Evolutionary conservation across 2,329 filamentous ascomycete species (phyloP), one percentile per base, ranked within the genome.

Genomic region (Karstenula rhodostoma): DNA sequence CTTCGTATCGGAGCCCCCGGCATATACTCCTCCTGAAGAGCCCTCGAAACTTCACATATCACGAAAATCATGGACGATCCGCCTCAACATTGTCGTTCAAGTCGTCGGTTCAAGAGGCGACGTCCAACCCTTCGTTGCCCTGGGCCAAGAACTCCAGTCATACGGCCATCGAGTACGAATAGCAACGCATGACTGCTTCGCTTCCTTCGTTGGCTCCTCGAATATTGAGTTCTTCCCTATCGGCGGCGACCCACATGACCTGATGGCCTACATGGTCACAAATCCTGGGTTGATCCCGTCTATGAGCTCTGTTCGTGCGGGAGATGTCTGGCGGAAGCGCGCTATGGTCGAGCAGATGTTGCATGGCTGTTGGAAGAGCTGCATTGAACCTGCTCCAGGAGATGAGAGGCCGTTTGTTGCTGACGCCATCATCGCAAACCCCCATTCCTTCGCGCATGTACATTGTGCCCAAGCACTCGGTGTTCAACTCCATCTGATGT

Each of bases 401-500:
- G 57, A 40, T 5, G 25, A 56, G 1, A 46, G 62, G n/a, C 91
- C 90, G 0, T 96, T 96, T 71, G 88, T 96, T 40, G 92, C 92
- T 0, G 91, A 92, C 76, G 67, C 64, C 90, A 92, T 93, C 66
- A 91, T 93, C 67, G 90, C 90, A 1, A 93, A 93, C 61, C 90
- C 90, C 1, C 90, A 90, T 0, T 91, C 89, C 70, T 92, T 92
- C 75, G 90, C 89, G 0, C 90, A 93, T 70, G 82, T 92, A 2
- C 90, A 92, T 68, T 85, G 89, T 61, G 90, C 90, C 0, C 88
- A 92, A 77, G 89, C 88, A 71, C 74, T 92, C 65, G 89, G 89
- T 0, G 86, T 92, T 27, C 90, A 90, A 0, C 70, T 92, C 5
- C 90, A 92, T 70, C 85, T 96, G 71, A 94, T 96, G 90, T 96